phyloP scores from a whole-genome alignment of 176 grass and related monocot genomes.

The Puya raimondii region DNA sequence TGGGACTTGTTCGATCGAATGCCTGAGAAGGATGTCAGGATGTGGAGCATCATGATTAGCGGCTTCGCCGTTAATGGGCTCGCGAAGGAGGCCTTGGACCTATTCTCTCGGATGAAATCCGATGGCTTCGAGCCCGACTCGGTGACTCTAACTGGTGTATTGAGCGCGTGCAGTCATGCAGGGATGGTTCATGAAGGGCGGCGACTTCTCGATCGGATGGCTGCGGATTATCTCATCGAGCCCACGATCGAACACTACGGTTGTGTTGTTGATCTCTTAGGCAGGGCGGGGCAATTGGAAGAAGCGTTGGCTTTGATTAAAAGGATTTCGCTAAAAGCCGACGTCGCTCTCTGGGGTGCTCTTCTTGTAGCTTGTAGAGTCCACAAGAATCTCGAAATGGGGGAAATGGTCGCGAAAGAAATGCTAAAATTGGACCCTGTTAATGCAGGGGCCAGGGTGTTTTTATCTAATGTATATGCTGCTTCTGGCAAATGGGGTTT shows the following conservation, averaged over 20 bases:
- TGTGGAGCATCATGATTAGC: slow-evolving; percentile 34
- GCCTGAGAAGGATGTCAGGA: slow-evolving; percentile 24
- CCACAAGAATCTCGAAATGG: slow-evolving; percentile 34
- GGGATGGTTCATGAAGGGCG: slow-evolving; percentile 34
- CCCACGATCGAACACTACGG: slow-evolving; percentile 42
- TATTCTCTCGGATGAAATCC: slow-evolving; percentile 23
- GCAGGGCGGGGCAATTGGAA: slow-evolving; percentile 25
- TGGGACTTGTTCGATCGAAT: slow-evolving; percentile 13
- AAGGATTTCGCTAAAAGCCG: not conserved
- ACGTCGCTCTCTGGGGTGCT: slow-evolving; percentile 38
- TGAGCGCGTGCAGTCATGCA: slow-evolving; percentile 31
- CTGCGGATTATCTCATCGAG: slow-evolving; percentile 2
- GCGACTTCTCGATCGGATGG: slow-evolving; percentile 21
- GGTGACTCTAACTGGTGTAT: slow-evolving; percentile 29
- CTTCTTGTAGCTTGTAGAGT: slow-evolving; percentile 36
- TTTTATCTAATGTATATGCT: slow-evolving; percentile 37
- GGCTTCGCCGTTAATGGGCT: slow-evolving; percentile 28
- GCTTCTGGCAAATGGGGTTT: slow-evolving; percentile 31
- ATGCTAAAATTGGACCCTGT: slow-evolving; percentile 32
- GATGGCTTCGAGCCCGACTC: slow-evolving; percentile 19
- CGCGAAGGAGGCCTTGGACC: slow-evolving; percentile 10
- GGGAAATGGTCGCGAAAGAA: slow-evolving; percentile 25
- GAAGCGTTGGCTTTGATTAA: slow-evolving; percentile 27
- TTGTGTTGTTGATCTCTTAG: slow-evolving; percentile 26
- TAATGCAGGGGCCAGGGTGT: slow-evolving; percentile 31